phyloP scores from a whole-genome alignment of 2,329 filamentous ascomycete species.

The Monilinia vaccinii-corymbosi region DNA sequence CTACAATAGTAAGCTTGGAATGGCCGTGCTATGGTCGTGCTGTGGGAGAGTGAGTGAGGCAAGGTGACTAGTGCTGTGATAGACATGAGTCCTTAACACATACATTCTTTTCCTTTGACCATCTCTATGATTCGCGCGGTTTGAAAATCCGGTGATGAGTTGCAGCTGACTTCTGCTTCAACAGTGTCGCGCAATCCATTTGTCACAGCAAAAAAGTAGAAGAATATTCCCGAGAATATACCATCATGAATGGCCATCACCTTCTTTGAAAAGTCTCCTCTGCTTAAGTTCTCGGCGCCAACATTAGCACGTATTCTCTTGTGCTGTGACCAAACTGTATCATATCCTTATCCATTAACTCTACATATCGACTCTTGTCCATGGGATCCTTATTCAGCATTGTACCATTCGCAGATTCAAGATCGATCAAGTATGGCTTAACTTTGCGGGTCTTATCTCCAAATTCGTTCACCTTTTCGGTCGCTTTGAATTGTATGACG shows the following conservation, averaged over 20 bases:
- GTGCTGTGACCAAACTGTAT: slow-evolving; percentile 80
- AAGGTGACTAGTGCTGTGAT: background rate
- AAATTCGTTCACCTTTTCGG: slow-evolving; percentile 75
- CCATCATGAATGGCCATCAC: background rate
- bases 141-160: background rate
- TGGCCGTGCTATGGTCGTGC: background rate
- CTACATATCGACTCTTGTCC: slow-evolving; percentile 70
- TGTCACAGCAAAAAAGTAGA: background rate
- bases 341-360: slow-evolving; percentile 82
- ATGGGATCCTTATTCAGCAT: slow-evolving; percentile 67
- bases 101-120: background rate
- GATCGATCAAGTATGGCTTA: slow-evolving; percentile 82
- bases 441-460: slow-evolving; percentile 74
- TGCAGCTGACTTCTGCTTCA: slow-evolving; percentile 5
- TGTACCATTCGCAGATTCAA: slow-evolving; percentile 91
- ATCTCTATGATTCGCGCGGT: background rate
- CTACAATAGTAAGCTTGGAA: background rate
- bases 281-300: slow-evolving; percentile 36
- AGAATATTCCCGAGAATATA: background rate
- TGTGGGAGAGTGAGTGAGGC: background rate
- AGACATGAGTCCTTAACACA: background rate
- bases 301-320: slow-evolving; percentile 92
- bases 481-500: slow-evolving; percentile 83
- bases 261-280: background rate
- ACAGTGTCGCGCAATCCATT: background rate